A percentile compares a stretch with the other conserved stretches of the same genome.
phyloP scores from a whole-genome alignment of 345 rosid species.

The Kandelia obovata region DNA sequence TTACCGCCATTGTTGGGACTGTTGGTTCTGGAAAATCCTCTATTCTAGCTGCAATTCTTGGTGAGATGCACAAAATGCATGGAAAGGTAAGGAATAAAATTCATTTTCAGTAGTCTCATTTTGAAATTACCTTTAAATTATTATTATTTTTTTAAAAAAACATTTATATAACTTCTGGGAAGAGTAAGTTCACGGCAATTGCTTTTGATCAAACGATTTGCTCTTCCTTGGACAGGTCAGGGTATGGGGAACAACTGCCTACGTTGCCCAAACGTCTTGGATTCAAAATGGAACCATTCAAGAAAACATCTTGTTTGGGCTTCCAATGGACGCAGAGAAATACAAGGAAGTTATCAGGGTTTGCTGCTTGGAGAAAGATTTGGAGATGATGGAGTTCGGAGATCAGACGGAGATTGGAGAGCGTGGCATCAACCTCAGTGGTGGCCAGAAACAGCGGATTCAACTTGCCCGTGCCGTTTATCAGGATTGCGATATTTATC shows the following conservation, averaged over 20 bases:
- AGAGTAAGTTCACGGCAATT: too few species aligned
- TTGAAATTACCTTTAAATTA: too few species aligned
- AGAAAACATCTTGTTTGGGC: constrained; percentile 83
- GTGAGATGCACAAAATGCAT: constrained; percentile 84
- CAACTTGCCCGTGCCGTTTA: constrained; percentile 94
- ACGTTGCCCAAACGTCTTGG: constrained; percentile 97
- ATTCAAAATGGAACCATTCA: constrained; percentile 83
- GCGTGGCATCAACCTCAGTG: constrained; percentile 94
- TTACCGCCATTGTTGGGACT: constrained; percentile 82
- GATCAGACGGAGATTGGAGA: constrained; percentile 97
- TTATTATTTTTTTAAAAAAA: too few species aligned
- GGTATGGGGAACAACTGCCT: constrained; percentile 77
- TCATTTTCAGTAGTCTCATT: too few species aligned
- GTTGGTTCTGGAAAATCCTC: constrained; percentile 97
- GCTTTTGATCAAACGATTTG: background rate
- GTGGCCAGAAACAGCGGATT: constrained; percentile 95
- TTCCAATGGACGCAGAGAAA: constrained; percentile 59
- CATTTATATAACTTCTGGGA: too few species aligned
- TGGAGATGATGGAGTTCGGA: constrained; percentile 94
- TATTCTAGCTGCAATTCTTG: constrained; percentile 77
- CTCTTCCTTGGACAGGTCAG: constrained; percentile 45
- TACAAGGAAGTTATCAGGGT: constrained; percentile 67
- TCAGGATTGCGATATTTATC: constrained; percentile 81
- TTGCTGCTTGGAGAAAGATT: constrained; percentile 75
- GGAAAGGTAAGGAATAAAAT: constrained; percentile 52